These are phyloP conservation scores for Collybia sp. DNA, from an alignment of 768 basidiomycete genomes.

Conservation along the genomic window DNA sequence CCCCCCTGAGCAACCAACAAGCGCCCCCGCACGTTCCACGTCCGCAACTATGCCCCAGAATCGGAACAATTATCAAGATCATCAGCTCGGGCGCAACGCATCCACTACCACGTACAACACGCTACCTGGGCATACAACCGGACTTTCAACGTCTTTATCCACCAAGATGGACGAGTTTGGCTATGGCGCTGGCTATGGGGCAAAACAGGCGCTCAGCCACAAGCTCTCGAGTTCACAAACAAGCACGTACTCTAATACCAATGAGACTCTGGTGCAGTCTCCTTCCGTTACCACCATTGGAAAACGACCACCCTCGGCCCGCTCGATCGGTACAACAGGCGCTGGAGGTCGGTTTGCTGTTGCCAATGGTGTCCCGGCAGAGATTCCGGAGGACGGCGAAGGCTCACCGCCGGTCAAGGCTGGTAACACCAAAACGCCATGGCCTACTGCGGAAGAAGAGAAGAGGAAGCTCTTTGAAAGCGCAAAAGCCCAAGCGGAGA, in stretches of 20 bases:
- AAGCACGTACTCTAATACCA: slow-evolving; percentile 6
- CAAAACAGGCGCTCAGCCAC: slow-evolving; percentile 10
- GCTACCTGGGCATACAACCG: neutral
- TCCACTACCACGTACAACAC: slow-evolving; percentile 6
- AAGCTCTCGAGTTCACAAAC: slow-evolving; percentile 14
- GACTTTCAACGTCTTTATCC: neutral
- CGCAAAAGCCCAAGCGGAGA: slow-evolving; percentile 57
- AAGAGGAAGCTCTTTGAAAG: slow-evolving; percentile 61
- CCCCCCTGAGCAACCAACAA: neutral
- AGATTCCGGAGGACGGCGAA: slow-evolving; percentile 17
- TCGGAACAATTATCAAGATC: slow-evolving; percentile 5
- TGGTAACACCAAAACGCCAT: slow-evolving; percentile 21
- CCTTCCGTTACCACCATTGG: slow-evolving; percentile 1
- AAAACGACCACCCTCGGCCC: too few relatives aligned
- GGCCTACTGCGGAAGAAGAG: slow-evolving; percentile 60
- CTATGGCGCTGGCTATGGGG: slow-evolving; percentile 12
- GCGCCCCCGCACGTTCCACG: slow-evolving; percentile 2
- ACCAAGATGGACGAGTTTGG: slow-evolving; percentile 17
- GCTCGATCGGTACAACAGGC: slow-evolving; percentile 3
- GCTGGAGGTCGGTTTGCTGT: slow-evolving; percentile 29
- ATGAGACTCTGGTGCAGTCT: slow-evolving; percentile 9
- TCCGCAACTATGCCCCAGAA: slow-evolving; percentile 10
- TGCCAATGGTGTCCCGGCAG: slow-evolving; percentile 29
- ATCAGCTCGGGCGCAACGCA: slow-evolving; percentile 1
- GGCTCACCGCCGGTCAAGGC: slow-evolving; percentile 5